A percentile compares a stretch with the other conserved stretches of the same genome.
Evolutionary conservation across 805 yeast species (phyloP).

Genomic region (Yamadazyma endophytica): DNA sequence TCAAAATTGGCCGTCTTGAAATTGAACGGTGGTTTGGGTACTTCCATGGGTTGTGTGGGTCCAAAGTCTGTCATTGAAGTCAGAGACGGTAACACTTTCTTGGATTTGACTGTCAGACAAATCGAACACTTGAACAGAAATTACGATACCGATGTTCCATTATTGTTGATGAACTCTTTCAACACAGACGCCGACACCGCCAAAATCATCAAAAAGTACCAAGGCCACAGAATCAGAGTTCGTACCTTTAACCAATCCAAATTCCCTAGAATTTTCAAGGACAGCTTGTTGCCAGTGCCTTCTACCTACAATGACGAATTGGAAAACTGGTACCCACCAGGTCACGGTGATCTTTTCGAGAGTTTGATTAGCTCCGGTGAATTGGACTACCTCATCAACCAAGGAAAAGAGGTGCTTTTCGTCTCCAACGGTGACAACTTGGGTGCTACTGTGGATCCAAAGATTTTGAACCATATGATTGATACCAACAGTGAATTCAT

Average conservation of each 20-base stretch:
- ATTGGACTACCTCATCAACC: slow-evolving; percentile 80
- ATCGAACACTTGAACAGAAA: slow-evolving; percentile 90
- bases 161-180: slow-evolving; percentile 96
- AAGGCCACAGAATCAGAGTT: slow-evolving; percentile 92
- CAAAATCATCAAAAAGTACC: slow-evolving; percentile 91
- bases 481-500: slow-evolving; percentile 90
- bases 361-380: slow-evolving; percentile 86
- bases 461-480: slow-evolving; percentile 87
- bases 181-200: slow-evolving; percentile 96
- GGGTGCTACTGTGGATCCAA: slow-evolving; percentile 95
- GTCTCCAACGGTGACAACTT: slow-evolving; percentile 98
- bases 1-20: slow-evolving; percentile 90
- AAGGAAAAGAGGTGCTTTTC: slow-evolving; percentile 91
- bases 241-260: slow-evolving; percentile 97
- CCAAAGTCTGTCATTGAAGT: slow-evolving; percentile 98
- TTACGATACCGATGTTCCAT: slow-evolving; percentile 90
- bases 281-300: slow-evolving; percentile 95
- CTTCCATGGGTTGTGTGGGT: slow-evolving; percentile 99
- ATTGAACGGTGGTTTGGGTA: slow-evolving; percentile 97
- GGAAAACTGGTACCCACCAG: slow-evolving; percentile 99
- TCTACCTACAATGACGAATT: slow-evolving; percentile 64
- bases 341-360: slow-evolving; percentile 97
- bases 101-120: slow-evolving; percentile 94
- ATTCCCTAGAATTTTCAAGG: slow-evolving; percentile 93
- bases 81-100: slow-evolving; percentile 95